Conservation (phyloP, 805 yeast genomes). For the Metschnikowia matae region DNA sequence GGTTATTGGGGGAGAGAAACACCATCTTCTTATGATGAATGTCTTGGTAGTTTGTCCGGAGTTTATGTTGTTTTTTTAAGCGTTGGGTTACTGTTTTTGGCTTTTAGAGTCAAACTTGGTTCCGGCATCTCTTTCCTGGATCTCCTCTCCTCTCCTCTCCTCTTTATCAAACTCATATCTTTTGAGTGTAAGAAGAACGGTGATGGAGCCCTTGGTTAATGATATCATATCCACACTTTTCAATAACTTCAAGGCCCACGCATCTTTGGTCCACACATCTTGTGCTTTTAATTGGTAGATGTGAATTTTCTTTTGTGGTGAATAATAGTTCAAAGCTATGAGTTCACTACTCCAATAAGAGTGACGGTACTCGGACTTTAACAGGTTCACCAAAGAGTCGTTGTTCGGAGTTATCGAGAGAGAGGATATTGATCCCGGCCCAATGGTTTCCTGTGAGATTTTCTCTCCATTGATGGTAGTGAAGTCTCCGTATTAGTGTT, state of each 20-base stretch:
- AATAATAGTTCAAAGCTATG: constrained; percentile 26
- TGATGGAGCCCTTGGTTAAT: constrained; percentile 17
- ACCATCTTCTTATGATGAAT: too few relatives aligned
- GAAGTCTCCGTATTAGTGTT: too few relatives aligned
- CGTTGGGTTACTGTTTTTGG: too few relatives aligned
- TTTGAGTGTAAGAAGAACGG: constrained; percentile 29
- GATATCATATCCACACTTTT: constrained; percentile 10
- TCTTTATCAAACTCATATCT: constrained; percentile 28
- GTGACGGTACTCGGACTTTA: constrained; percentile 24
- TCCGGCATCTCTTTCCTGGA: too few relatives aligned
- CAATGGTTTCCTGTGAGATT: constrained; percentile 23
- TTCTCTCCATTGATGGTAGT: constrained; percentile 56
- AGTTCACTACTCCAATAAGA: constrained; percentile 37
- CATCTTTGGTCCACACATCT: not conserved
- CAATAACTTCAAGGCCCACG: not conserved
- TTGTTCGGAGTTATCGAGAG: constrained; percentile 30
- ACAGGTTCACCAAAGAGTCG: constrained; percentile 23
- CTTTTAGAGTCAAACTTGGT: too few relatives aligned
- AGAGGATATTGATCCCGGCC: constrained; percentile 19
- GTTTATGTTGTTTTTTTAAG: too few relatives aligned
- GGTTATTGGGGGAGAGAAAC: too few relatives aligned
- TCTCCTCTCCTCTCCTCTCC: too few relatives aligned
- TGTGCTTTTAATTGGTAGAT: constrained; percentile 21
- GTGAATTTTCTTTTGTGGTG: constrained; percentile 15
- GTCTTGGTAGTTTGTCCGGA: too few relatives aligned